Evolutionary conservation across 345 rosid genomes (phyloP).

Genomic region (Clarkia xantiana): DNA sequence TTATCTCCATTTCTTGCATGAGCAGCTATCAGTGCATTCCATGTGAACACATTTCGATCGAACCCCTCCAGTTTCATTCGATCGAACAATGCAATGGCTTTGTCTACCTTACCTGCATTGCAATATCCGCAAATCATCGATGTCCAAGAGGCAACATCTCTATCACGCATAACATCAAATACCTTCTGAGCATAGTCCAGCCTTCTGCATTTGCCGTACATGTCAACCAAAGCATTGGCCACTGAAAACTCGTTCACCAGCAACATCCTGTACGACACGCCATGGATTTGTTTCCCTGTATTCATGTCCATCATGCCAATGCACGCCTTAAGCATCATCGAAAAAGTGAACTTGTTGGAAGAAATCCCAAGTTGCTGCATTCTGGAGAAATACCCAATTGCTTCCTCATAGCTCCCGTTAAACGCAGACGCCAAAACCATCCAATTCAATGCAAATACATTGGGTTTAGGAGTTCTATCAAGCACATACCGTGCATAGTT

Average conservation of each 20-base stretch:
- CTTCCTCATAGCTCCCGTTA: slow-evolving; percentile 21
- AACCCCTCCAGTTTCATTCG: slow-evolving; percentile 30
- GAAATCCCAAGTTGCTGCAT: slow-evolving; percentile 14
- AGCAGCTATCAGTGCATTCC: slow-evolving; percentile 29
- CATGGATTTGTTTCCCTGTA: slow-evolving; percentile 31
- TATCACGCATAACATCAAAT: slow-evolving; percentile 20
- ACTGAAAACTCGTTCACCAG: slow-evolving; percentile 15
- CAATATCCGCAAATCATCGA: slow-evolving; percentile 38
- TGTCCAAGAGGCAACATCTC: slow-evolving; percentile 36
- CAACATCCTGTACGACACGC: slow-evolving; percentile 12
- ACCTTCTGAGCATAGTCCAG: slow-evolving; percentile 19
- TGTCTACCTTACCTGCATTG: slow-evolving; percentile 17
- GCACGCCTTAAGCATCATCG: slow-evolving; percentile 30
- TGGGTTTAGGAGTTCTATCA: slow-evolving; percentile 14
- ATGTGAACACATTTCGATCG: slow-evolving; percentile 29
- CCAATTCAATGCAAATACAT: slow-evolving; percentile 34
- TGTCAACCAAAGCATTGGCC: slow-evolving; percentile 26
- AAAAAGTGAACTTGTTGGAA: slow-evolving; percentile 30
- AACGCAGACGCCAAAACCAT: slow-evolving; percentile 28
- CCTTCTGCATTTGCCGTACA: slow-evolving; percentile 26
- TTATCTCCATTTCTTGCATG: slow-evolving; percentile 29
- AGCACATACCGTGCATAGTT: slow-evolving; percentile 17
- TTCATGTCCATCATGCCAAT: slow-evolving; percentile 30
- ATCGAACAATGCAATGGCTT: slow-evolving; percentile 21
- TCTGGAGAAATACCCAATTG: slow-evolving; percentile 23